Base-by-base conservation (phyloP, 2,329 filamentous ascomycete genomes). In the Ceratocystis ficicola region DNA sequence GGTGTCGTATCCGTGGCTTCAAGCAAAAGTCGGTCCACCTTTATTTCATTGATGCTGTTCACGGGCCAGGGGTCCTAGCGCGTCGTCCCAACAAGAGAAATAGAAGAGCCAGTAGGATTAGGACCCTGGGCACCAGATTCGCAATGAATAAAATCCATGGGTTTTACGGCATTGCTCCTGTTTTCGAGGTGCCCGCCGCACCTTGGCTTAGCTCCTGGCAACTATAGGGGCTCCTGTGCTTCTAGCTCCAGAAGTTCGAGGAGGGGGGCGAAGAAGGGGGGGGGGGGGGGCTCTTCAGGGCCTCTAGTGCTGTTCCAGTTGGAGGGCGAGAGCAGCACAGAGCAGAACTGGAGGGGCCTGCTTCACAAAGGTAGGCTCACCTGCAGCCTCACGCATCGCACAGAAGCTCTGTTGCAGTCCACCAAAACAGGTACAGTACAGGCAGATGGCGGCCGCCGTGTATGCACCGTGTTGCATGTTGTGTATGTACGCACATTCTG, bases 21-120 rank as follows among this genome's bases (percentile, higher is more conserved):
- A 57, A 28, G 10, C 36, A 41, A 12, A 57, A 30, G 52, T 30
- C 22, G 52, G 10, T 28, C 28, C 52, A 57, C 17, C 17, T 25
- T 50, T 57, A 57, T 57, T 32, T 28, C 52, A 6, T 30, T 41
- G 36, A 41, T 41, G 36, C n/a, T 57, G 52, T 57, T 57, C 52
- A 57, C 52, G 52, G 52, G 52, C 52, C 52, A 57, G 52, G 46
- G 52, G 52, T 57, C 52, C 52, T 57, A 57, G 52, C 52, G 52
- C 52, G 22, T 57, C 52, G 52, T 57, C 52, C 52, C 52, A 57
- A 57, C 52, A 57, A 57, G 52, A 28, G 52, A 28, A 57, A 30
- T 30, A 57, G 25, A 57, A 57, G 8, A 30, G 52, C 46, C 22
- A 57, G 25, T 8, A 57, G 52, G 52, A 57, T 57, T 57, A 5